Evolutionary conservation across 2,329 filamentous ascomycete genomes (phyloP).

Genomic region (Setomelanomma holmii): DNA sequence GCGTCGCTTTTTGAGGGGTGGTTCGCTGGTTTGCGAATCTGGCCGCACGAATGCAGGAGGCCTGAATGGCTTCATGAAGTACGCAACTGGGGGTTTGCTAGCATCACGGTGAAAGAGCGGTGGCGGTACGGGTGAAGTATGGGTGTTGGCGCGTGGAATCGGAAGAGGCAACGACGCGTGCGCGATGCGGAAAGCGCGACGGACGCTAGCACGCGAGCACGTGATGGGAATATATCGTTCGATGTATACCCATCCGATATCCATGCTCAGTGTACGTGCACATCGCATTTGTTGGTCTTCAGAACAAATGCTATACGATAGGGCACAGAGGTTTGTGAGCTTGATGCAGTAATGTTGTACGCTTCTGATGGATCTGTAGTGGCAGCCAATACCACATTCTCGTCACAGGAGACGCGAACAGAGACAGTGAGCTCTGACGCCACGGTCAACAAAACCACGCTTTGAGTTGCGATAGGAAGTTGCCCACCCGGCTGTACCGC

Average conservation of each 20-base stretch:
- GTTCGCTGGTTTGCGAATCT: constrained; percentile 27
- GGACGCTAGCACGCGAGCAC: neutral
- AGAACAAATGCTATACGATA: neutral
- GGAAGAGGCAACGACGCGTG: constrained; percentile 8
- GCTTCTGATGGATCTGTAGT: neutral
- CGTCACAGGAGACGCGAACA: neutral
- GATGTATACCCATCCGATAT: too few species aligned
- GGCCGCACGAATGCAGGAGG: constrained; percentile 42
- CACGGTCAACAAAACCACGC: neutral
- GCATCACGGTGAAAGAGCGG: constrained; percentile 2
- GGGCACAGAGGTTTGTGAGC: too few species aligned
- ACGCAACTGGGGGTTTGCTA: neutral
- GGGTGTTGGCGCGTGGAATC: neutral
- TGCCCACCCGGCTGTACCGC: neutral
- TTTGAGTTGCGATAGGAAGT: neutral
- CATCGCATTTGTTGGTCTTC: neutral
- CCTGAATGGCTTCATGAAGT: constrained; percentile 45
- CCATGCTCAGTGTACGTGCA: neutral
- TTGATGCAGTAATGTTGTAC: neutral
- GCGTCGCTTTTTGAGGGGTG: constrained; percentile 53
- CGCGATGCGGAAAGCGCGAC: constrained; percentile 6
- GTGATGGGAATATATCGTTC: too few species aligned
- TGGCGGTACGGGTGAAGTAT: neutral
- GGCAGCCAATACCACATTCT: neutral
- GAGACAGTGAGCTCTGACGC: neutral